These are phyloP conservation scores for Saccharomyces hybrid DNA, from an alignment of 1,139 yeast species.

Conservation along the genomic window DNA sequence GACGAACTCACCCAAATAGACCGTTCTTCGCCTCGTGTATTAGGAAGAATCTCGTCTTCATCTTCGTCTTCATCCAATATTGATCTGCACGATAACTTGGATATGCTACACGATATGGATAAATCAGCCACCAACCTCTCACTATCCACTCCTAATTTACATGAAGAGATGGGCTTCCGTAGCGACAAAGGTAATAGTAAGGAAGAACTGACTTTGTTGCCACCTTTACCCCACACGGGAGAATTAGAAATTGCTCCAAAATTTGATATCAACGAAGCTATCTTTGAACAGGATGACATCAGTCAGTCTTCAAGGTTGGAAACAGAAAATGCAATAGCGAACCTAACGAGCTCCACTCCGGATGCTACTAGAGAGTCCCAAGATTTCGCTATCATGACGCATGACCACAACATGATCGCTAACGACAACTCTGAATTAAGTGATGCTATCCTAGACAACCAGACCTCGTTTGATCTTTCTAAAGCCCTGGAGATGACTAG, in stretches of 20 bases:
- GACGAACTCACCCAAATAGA: conserved; percentile 8
- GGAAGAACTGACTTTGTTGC: conserved; percentile 23
- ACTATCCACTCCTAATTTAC: neutral
- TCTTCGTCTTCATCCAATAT: neutral
- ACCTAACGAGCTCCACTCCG: neutral
- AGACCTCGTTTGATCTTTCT: conserved; percentile 27
- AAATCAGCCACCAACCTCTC: neutral
- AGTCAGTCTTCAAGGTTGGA: neutral
- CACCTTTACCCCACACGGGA: conserved; percentile 25
- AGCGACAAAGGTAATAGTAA: conserved; percentile 7
- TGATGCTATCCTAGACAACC: conserved; percentile 5
- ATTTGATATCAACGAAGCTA: conserved; percentile 4
- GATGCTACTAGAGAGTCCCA: neutral
- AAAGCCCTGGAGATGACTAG: conserved; percentile 28
- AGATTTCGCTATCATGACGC: neutral
- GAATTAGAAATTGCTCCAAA: conserved; percentile 7
- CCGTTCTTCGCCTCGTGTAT: neutral
- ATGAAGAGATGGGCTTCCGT: neutral
- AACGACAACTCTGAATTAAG: conserved; percentile 2
- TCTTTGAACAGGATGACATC: conserved; percentile 1
- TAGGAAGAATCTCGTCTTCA: neutral
- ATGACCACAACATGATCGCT: neutral
- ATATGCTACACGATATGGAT: neutral
- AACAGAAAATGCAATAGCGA: neutral
- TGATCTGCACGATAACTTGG: neutral